Base-by-base conservation (phyloP, 2,329 filamentous ascomycete genomes). In the Fusarium hostae region DNA sequence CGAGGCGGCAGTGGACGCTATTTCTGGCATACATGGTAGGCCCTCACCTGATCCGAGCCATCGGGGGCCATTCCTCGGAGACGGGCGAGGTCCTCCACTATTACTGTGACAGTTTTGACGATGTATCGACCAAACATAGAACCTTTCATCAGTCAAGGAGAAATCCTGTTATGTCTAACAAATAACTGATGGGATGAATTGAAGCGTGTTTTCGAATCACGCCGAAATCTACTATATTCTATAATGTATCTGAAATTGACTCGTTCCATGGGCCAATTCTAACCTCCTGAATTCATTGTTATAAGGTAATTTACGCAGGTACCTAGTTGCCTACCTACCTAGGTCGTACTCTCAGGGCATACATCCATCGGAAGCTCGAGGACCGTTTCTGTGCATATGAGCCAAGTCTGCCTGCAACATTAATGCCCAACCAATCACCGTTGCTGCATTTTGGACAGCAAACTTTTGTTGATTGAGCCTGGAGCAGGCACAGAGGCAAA, bases 1-100 rank as follows among this genome's bases (percentile, higher is more conserved):
- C 68, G 63, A 71, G 70, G 61, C 68, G 73, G 70, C 73, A 76
- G 72, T 78, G 71, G 70, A 66, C 69, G 62, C 74, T 75, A 76
- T 76, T 76, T 77, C 73, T 70, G 70, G 70, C 62, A 69, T 60
- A 41, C 66, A 20, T 50, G 58, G 70, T 44, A 68, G 65, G 44
- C 56, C 48, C 69, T 71, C 63, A 72, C 65, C 71, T 76, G 65
- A 74, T 75, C 56, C 50, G 57, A 59, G 63, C 66, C 56, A 56
- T 70, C 57, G 60, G 66, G 71, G 70, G 63, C 58, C 60, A 73
- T 54, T 70, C 65, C 63, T 71, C 62, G 66, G 62, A 64, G 59
- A 64, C 61, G 63, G 68, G 74, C 68, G 70, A 71, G 50, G 67
- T 68, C 68, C 56, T 75, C 63, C 72, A 73, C 66, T 67, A 52